A percentile compares a stretch with the other conserved stretches of the same genome.
phyloP scores from a whole-genome alignment of 2,329 filamentous ascomycete genomes.

The Fusarium acutatum region DNA sequence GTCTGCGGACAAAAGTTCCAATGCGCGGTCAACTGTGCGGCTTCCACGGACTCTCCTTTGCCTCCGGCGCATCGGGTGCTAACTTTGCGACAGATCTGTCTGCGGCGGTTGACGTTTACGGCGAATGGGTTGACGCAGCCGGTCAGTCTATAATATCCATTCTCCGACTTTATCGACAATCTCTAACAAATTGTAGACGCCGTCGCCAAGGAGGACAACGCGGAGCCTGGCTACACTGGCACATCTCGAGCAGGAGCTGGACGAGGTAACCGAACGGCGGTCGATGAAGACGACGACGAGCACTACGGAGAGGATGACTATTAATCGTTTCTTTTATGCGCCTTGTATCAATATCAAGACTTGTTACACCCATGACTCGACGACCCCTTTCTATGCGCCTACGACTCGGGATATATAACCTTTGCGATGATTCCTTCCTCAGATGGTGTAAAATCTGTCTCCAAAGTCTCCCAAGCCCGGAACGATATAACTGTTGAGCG shows the following conservation, averaged over 20 bases:
- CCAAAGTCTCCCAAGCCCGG: slow-evolving; percentile 95
- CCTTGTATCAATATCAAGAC: slow-evolving; percentile 32
- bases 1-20: slow-evolving; percentile 95
- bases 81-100: slow-evolving; percentile 73
- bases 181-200: slow-evolving; percentile 51
- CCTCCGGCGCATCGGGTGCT: slow-evolving; percentile 20
- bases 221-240: slow-evolving; percentile 41
- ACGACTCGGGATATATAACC: slow-evolving; percentile 21
- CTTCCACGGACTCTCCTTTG: not conserved
- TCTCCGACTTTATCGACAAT: not conserved
- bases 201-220: slow-evolving; percentile 58
- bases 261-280: slow-evolving; percentile 39
- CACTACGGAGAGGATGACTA: slow-evolving; percentile 64
- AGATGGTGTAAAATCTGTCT: slow-evolving; percentile 94
- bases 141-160: slow-evolving; percentile 50
- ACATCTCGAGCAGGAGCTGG: slow-evolving; percentile 39
- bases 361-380: slow-evolving; percentile 23
- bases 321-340: slow-evolving; percentile 47
- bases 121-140: slow-evolving; percentile 94
- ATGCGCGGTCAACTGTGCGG: slow-evolving; percentile 88
- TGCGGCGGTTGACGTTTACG: slow-evolving; percentile 92
- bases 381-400: slow-evolving; percentile 12
- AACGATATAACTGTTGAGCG: slow-evolving; percentile 80
- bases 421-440: slow-evolving; percentile 33
- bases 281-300: slow-evolving; percentile 60